Evolutionary conservation across 108 stramenopile species (phyloP).

Genomic region (Cyclotella distinguenda): DNA sequence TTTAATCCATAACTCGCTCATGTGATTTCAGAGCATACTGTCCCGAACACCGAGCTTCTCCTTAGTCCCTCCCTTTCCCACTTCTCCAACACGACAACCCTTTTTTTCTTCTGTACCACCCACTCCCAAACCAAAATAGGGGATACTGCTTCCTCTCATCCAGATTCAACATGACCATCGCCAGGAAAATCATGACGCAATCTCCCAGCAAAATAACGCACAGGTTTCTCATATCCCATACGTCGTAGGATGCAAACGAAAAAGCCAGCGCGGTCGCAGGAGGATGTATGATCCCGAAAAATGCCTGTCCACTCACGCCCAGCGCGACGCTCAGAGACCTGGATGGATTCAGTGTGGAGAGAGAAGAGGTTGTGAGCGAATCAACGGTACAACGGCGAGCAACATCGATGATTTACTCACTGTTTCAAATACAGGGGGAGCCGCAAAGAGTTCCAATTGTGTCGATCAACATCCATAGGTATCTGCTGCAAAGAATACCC

Average conservation of each 20-base stretch:
- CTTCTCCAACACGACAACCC: slow-evolving; percentile 31
- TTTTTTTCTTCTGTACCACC: slow-evolving; percentile 35
- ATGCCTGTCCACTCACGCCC: slow-evolving; percentile 28
- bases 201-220: slow-evolving; percentile 4
- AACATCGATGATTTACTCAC: no score
- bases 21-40: no score
- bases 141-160: slow-evolving; percentile 23
- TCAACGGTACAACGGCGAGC: no score
- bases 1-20: no score
- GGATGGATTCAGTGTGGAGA: no score
- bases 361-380: no score
- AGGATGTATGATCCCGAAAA: slow-evolving; percentile 29
- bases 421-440: slow-evolving; percentile 25
- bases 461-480: slow-evolving; percentile 4
- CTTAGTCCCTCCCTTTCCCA: slow-evolving; percentile 32
- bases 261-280: slow-evolving; percentile 23
- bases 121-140: slow-evolving; percentile 20
- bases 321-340: slow-evolving; percentile 16
- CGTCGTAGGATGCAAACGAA: slow-evolving; percentile 2
- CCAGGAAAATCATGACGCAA: background rate
- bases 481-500: slow-evolving; percentile 19
- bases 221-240: slow-evolving; percentile 10
- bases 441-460: no score
- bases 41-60: no score
- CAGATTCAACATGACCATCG: slow-evolving; percentile 23